These are phyloP conservation scores for Hypoxylon fragiforme DNA, from an alignment of 495 filamentous ascomycete species.

Conservation along the genomic window DNA sequence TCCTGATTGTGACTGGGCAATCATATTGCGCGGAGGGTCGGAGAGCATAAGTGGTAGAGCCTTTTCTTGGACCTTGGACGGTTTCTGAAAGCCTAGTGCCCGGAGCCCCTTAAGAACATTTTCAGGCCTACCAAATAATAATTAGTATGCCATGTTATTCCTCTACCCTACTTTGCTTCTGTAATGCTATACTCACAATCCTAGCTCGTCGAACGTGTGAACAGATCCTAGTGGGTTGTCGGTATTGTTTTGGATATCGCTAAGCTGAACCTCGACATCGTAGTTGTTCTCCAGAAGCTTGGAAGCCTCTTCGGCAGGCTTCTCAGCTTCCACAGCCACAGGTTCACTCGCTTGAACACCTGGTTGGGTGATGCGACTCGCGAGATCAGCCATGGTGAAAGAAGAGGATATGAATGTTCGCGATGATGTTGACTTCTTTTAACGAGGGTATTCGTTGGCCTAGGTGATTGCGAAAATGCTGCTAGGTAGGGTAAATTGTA, in stretches of 20 bases:
- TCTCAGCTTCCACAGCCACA: too few relatives aligned
- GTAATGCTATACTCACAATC: slow-evolving; percentile 62
- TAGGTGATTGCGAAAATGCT: too few relatives aligned
- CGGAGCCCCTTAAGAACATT: slow-evolving; percentile 62
- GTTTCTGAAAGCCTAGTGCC: slow-evolving; percentile 87
- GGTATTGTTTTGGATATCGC: slow-evolving; percentile 82
- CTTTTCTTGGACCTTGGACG: slow-evolving; percentile 94
- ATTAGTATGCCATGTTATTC: slow-evolving; percentile 17
- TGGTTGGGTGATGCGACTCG: slow-evolving; percentile 61
- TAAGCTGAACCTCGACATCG: slow-evolving; percentile 85
- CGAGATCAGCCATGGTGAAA: slow-evolving; percentile 54
- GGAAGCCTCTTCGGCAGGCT: slow-evolving; percentile 13
- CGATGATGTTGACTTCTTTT: background rate
- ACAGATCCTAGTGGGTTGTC: slow-evolving; percentile 86
- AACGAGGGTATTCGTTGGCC: too few relatives aligned
- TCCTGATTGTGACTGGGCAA: slow-evolving; percentile 97
- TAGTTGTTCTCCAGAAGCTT: slow-evolving; percentile 73
- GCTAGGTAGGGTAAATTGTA: too few relatives aligned
- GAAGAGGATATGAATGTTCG: background rate
- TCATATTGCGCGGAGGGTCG: slow-evolving; percentile 85
- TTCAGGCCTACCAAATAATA: slow-evolving; percentile 36
- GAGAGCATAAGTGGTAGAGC: slow-evolving; percentile 84
- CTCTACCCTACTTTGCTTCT: background rate
- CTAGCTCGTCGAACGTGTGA: slow-evolving; percentile 82
- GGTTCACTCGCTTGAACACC: too few relatives aligned